Evolutionary conservation across 345 rosid genomes (phyloP).

Genomic region (Salix brachista): DNA sequence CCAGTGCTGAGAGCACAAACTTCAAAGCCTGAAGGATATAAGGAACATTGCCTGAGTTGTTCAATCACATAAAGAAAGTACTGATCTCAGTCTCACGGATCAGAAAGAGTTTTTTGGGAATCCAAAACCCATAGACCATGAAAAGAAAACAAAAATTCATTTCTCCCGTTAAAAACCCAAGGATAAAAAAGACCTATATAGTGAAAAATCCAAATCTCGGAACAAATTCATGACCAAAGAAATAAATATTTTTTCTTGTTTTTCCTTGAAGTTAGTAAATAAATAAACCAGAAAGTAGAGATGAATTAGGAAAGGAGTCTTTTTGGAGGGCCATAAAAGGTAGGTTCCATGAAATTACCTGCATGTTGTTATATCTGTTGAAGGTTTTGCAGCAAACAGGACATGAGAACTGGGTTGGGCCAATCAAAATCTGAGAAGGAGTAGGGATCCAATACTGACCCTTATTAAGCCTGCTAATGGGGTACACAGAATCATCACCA

Average conservation of each 20-base stretch:
- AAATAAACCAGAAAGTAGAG: not conserved
- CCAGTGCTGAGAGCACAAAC: conserved; percentile 44
- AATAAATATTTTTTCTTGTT: too few relatives aligned
- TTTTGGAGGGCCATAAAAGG: too few relatives aligned
- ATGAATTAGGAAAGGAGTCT: too few relatives aligned
- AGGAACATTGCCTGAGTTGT: conserved; percentile 69
- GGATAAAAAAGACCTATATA: not conserved
- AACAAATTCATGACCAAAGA: not conserved
- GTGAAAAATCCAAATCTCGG: conserved; percentile 12
- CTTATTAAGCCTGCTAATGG: conserved; percentile 68
- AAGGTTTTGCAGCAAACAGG: conserved; percentile 96
- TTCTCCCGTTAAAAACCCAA: not conserved
- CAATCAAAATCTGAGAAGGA: conserved; percentile 94
- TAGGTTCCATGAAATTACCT: conserved; percentile 36
- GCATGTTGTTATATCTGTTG: conserved; percentile 98
- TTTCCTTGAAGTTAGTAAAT: not conserved
- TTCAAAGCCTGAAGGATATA: conserved; percentile 55
- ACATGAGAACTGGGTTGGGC: conserved; percentile 97
- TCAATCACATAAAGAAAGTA: conserved; percentile 49
- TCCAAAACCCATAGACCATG: conserved; percentile 23
- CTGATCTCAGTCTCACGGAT: conserved; percentile 46
- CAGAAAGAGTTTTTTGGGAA: conserved; percentile 12
- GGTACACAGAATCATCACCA: conserved; percentile 49
- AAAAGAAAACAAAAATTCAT: conserved; percentile 6
- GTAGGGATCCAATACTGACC: conserved; percentile 99